These are phyloP conservation scores for Stagonosporopsis rhizophila DNA, from an alignment of 2,329 filamentous ascomycete species.

Conservation along the genomic window DNA sequence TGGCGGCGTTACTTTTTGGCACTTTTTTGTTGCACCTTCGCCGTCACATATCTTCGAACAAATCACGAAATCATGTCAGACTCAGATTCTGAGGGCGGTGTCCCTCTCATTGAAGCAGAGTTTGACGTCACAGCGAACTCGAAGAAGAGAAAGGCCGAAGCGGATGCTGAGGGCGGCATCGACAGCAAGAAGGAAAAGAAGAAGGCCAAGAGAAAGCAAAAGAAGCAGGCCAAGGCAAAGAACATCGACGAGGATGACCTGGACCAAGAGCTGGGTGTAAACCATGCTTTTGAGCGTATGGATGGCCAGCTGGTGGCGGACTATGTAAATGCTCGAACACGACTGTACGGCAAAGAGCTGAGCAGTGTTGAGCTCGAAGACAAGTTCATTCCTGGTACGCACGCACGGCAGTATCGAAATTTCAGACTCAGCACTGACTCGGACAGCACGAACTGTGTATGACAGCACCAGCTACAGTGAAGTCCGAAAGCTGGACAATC, in stretches of 20 bases:
- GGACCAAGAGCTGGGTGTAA: constrained; percentile 65
- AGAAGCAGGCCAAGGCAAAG: constrained; percentile 64
- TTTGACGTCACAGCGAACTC: constrained; percentile 43
- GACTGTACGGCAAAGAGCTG: constrained; percentile 78
- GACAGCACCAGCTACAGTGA: constrained; percentile 80
- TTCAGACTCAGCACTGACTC: constrained; percentile 18
- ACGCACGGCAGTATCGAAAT: constrained; percentile 26
- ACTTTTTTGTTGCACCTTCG: constrained; percentile 30
- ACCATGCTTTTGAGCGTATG: constrained; percentile 81
- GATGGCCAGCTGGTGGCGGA: constrained; percentile 84
- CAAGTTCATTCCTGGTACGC: constrained; percentile 80
- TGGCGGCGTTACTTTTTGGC: constrained; percentile 24
- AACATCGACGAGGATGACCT: constrained; percentile 69
- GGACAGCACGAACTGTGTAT: constrained; percentile 72
- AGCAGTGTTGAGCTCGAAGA: constrained; percentile 86
- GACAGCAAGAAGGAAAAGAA: constrained; percentile 47
- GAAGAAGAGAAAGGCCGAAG: constrained; percentile 53
- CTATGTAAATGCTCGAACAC: constrained; percentile 80
- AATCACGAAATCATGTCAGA: constrained; percentile 52
- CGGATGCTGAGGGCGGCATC: constrained; percentile 38
- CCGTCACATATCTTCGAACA: constrained; percentile 24
- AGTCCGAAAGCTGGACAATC: constrained; percentile 71
- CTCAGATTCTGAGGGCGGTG: constrained; percentile 52
- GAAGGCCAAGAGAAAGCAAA: constrained; percentile 57
- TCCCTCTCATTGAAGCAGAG: constrained; percentile 54